phyloP scores from a whole-genome alignment of 306 rosid species.

The Prunus dulcis region DNA sequence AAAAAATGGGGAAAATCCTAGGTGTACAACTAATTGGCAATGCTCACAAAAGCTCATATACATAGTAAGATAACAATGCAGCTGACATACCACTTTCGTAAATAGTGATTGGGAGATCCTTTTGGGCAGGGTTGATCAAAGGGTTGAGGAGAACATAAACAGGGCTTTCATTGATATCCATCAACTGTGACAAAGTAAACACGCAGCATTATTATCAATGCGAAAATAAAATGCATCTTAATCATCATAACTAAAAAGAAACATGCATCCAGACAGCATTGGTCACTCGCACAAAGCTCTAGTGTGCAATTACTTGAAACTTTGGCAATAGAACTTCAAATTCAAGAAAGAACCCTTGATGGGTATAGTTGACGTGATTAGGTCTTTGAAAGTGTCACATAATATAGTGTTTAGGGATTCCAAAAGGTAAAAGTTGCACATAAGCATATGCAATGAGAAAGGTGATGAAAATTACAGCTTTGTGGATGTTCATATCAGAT shows the following conservation, averaged over 20 bases:
- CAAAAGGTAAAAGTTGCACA: background rate
- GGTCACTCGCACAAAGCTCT: background rate
- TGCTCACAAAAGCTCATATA: constrained; percentile 14
- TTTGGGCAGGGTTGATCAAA: constrained; percentile 77
- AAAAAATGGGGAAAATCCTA: background rate
- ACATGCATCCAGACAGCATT: background rate
- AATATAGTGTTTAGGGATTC: background rate
- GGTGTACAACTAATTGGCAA: background rate
- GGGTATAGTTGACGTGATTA: background rate
- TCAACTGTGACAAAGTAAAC: constrained; percentile 54
- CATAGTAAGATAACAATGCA: constrained; percentile 14
- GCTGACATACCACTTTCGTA: constrained; percentile 73
- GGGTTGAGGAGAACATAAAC: constrained; percentile 94
- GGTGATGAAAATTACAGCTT: constrained; percentile 45
- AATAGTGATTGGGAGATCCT: constrained; percentile 89
- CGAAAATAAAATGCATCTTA: background rate
- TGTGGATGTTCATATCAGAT: constrained; percentile 89
- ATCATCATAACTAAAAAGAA: background rate
- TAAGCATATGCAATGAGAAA: background rate
- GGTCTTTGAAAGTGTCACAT: background rate
- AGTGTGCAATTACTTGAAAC: background rate
- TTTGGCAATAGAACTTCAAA: background rate
- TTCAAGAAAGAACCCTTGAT: background rate
- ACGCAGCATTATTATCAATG: constrained; percentile 5
- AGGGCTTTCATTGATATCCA: constrained; percentile 95